Percentiles rank a stretch among this genome's conserved stretches.
Evolutionary conservation across 352 stramenopile genomes (phyloP).

Genomic region (Globisporangium iwayamae): DNA sequence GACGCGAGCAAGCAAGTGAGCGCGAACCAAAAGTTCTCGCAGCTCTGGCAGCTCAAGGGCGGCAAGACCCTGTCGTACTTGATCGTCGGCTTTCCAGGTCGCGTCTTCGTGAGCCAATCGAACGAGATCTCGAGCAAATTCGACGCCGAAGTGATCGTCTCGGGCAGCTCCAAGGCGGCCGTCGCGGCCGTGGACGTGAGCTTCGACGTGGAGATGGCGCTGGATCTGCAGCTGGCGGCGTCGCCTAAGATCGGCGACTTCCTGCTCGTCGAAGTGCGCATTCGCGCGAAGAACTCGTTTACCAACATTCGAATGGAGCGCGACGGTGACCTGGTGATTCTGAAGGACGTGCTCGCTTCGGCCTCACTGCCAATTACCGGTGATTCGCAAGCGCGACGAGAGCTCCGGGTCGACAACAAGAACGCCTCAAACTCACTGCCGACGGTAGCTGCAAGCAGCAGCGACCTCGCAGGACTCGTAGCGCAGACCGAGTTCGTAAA

Average conservation of each 20-base stretch:
- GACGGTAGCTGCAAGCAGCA: not conserved
- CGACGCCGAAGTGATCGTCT: not conserved
- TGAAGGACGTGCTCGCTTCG: not conserved
- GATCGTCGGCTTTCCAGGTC: not conserved
- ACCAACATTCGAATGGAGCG: too few relatives aligned
- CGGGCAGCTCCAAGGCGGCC: not conserved
- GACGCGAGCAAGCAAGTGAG: not conserved
- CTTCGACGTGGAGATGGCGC: not conserved
- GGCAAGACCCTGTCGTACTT: not conserved
- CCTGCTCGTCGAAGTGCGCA: too few relatives aligned
- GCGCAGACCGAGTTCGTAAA: not conserved
- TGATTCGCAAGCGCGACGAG: not conserved
- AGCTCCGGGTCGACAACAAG: not conserved
- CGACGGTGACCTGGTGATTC: too few relatives aligned
- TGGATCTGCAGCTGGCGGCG: not conserved
- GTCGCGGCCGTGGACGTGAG: not conserved
- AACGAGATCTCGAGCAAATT: not conserved
- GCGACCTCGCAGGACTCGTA: not conserved
- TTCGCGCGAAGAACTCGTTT: too few relatives aligned
- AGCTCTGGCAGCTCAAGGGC: not conserved
- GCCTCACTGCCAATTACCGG: not conserved
- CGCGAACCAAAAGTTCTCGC: not conserved
- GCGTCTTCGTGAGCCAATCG: not conserved
- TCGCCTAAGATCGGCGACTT: not conserved
- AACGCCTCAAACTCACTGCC: not conserved